These are phyloP conservation scores for Aspergillus saccharolyticus DNA, from an alignment of 495 filamentous ascomycete genomes.

Conservation along the genomic window DNA sequence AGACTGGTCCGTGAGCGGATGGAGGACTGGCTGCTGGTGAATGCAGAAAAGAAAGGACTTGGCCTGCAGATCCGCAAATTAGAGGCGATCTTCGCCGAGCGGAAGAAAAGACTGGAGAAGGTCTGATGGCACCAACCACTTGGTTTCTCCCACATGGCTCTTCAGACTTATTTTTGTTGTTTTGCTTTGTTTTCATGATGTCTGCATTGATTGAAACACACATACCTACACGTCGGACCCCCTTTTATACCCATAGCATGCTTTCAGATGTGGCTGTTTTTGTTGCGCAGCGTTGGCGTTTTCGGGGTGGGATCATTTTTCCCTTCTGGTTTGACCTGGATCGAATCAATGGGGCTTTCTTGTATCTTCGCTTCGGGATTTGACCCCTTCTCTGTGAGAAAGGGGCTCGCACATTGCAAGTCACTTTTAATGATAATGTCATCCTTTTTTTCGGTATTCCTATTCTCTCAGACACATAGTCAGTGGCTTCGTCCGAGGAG, in stretches of 20 bases:
- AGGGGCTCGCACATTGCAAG: no score
- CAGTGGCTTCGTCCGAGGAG: no score
- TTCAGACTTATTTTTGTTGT: neutral
- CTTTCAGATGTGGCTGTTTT: neutral
- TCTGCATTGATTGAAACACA: constrained; percentile 1
- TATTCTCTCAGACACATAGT: no score
- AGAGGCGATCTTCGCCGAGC: constrained; percentile 63
- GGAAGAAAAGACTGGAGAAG: constrained; percentile 52
- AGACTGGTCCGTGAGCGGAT: constrained; percentile 63
- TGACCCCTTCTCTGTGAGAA: no score
- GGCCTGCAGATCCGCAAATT: constrained; percentile 55
- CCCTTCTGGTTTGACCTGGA: neutral
- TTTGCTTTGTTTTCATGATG: neutral
- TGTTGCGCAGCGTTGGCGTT: constrained; percentile 13
- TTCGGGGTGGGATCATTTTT: neutral
- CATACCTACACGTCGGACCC: constrained; percentile 3
- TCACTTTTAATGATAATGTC: no score
- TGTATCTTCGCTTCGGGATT: neutral
- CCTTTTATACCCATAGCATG: neutral
- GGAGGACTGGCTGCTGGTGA: constrained; percentile 77
- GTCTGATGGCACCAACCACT: constrained; percentile 10
- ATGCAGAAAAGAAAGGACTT: constrained; percentile 73
- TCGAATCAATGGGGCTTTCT: neutral
- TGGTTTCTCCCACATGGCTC: neutral
- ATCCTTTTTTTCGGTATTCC: no score